Evolutionary conservation across 106 monocot genomes (phyloP).

Genomic region (Ottelia alismoides): DNA sequence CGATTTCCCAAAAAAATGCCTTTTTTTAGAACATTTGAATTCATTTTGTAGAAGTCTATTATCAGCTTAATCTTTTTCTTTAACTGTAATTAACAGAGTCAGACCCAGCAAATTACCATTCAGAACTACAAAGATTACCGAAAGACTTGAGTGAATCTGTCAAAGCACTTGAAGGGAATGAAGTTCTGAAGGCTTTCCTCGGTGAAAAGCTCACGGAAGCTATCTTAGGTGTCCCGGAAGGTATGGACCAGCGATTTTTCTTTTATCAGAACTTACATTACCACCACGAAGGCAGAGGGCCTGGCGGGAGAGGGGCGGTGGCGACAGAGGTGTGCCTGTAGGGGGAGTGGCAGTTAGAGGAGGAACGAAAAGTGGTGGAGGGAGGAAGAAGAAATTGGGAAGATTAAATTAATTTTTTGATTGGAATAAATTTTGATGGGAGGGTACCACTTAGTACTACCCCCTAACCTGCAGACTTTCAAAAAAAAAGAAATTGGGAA

Average conservation of each 20-base stretch:
- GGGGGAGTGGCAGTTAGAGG: too few relatives aligned
- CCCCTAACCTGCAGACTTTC: too few relatives aligned
- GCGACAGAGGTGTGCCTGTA: not conserved
- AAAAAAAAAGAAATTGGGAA: too few relatives aligned
- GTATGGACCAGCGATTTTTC: not conserved
- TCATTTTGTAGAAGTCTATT: not conserved
- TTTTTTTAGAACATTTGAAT: too few relatives aligned
- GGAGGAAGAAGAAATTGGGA: too few relatives aligned
- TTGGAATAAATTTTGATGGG: too few relatives aligned
- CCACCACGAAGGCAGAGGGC: too few relatives aligned
- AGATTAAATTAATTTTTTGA: not conserved
- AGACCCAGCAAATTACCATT: slow-evolving; percentile 35
- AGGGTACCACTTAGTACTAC: too few relatives aligned
- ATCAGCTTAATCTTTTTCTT: not conserved
- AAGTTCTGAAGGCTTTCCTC: slow-evolving; percentile 46
- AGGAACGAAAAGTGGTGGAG: too few relatives aligned
- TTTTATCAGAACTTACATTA: not conserved
- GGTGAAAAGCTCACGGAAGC: slow-evolving; percentile 68
- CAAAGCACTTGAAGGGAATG: slow-evolving; percentile 49
- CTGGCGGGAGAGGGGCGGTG: too few relatives aligned
- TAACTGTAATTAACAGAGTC: slow-evolving; percentile 27
- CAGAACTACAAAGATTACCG: slow-evolving; percentile 50
- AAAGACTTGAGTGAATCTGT: slow-evolving; percentile 63
- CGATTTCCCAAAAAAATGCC: too few relatives aligned
- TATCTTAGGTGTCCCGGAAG: slow-evolving; percentile 33